Evolutionary conservation across 257 asterid species (phyloP), one percentile per base, ranked within the genome.

Genomic region (Gardenia jasminoides): DNA sequence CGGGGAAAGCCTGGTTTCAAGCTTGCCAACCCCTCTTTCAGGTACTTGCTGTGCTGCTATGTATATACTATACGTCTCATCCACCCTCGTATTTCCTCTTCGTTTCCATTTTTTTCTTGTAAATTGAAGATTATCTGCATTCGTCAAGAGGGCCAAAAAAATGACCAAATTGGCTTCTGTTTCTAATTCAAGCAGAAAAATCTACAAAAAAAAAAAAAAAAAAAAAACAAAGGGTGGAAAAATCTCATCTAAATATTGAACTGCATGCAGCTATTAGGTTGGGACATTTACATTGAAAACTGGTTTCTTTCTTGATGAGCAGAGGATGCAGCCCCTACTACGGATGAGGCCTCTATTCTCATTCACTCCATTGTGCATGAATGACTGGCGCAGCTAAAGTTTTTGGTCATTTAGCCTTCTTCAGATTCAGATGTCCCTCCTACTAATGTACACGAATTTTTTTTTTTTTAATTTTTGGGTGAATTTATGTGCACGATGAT

Each of bases 301-400:
- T 36, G 41, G 6, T 67, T 67, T 19, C n/a, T 48, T 50, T 41
- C 54, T n/a, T 39, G 47, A 47, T 62, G 84, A 79, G 52, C 88
- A 83, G 97, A 84, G 78, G 88, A 82, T 74, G 85, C 85, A 70
- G 90, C 81, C 61, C 93, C 92, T 1, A 87, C 83, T 2, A 76
- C 90, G 3, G 97, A 92, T 11, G 97, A 92, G 83, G 96, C 97
- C 61, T 92, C 91, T 72, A 88, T 92, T 3, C 85, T 91, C 79
- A 89, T 92, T 70, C 97, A 92, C 80, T 88, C 94, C 0, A 79
- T 92, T 76, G 91, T 92, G 54, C 97, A 84, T 82, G 97, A 92
- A 84, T 92, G 87, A 83, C 41, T 36, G 10, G 11, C 11, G 33
- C 7, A 22, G 28, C 13, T 47, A 0, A 47, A 47, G 56, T 1